These are phyloP conservation scores for Aspergillus steynii DNA, from an alignment of 495 filamentous ascomycete species.

Conservation along the genomic window DNA sequence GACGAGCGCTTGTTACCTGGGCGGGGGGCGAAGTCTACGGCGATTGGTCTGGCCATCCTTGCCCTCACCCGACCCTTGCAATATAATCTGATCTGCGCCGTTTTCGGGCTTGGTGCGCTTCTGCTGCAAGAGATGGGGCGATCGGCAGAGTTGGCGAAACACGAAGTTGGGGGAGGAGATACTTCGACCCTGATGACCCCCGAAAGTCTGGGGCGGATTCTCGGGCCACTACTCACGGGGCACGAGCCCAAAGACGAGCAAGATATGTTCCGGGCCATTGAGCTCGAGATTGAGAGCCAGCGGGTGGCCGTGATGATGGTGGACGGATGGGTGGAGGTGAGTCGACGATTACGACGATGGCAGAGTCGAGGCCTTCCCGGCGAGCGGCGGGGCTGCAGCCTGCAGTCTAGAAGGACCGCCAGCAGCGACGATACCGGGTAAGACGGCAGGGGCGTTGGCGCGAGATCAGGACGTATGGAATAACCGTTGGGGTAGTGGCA, in stretches of 20 bases:
- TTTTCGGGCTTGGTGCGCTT: constrained; percentile 38
- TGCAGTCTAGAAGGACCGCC: background rate
- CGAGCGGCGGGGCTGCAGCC: background rate
- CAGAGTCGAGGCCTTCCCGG: constrained; percentile 9
- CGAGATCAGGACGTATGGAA: background rate
- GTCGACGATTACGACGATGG: constrained; percentile 34
- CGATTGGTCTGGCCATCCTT: constrained; percentile 41
- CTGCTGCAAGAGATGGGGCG: constrained; percentile 29
- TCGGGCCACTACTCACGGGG: constrained; percentile 38
- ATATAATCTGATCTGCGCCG: constrained; percentile 41
- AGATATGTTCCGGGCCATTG: constrained; percentile 21
- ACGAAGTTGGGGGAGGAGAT: constrained; percentile 19
- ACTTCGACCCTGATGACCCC: constrained; percentile 19
- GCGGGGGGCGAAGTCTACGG: constrained; percentile 24
- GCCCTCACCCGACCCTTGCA: constrained; percentile 39
- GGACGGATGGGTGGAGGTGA: constrained; percentile 35
- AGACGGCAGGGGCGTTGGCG: background rate
- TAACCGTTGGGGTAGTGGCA: background rate
- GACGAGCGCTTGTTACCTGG: constrained; percentile 18
- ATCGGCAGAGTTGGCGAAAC: constrained; percentile 18
- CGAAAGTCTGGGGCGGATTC: constrained; percentile 31
- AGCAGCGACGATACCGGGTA: background rate
- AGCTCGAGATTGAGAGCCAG: constrained; percentile 33
- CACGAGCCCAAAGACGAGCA: constrained; percentile 7
- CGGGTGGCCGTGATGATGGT: constrained; percentile 36